Evolutionary conservation across 768 basidiomycete species (phyloP).

Genomic region (Pleurotus tuber-regium): DNA sequence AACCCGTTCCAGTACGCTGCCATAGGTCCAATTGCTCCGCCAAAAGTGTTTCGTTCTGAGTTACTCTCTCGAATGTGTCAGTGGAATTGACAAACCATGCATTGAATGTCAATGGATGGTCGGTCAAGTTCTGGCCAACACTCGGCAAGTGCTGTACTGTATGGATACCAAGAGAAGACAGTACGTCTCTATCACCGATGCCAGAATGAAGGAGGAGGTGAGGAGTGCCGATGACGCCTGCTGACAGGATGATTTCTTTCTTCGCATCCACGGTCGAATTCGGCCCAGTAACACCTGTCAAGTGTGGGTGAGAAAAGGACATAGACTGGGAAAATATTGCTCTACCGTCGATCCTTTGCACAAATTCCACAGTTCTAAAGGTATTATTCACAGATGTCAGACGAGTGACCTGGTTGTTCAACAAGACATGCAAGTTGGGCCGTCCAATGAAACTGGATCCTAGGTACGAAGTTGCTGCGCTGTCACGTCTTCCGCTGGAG

Average conservation of each 20-base stretch:
- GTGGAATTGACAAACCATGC: constrained; percentile 8
- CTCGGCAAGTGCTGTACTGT: constrained; percentile 43
- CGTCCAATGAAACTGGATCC: constrained; percentile 23
- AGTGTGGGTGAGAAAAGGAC: no score
- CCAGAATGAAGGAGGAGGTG: constrained; percentile 50
- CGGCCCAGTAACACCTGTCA: constrained; percentile 23
- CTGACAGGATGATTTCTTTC: constrained; percentile 56
- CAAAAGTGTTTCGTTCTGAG: constrained; percentile 12
- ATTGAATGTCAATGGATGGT: not conserved
- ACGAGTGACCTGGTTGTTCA: constrained; percentile 52
- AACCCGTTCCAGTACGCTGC: constrained; percentile 17
- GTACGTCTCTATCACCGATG: constrained; percentile 47
- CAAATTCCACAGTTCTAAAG: constrained; percentile 49
- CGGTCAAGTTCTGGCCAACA: constrained; percentile 2
- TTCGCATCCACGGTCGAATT: constrained; percentile 45
- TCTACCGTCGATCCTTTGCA: no score
- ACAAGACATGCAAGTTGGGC: constrained; percentile 55
- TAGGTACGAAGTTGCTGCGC: constrained; percentile 24
- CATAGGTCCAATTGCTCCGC: constrained; percentile 16
- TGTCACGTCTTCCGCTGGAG: constrained; percentile 17
- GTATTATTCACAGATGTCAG: constrained; percentile 31
- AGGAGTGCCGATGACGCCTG: constrained; percentile 51
- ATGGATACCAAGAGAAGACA: constrained; percentile 38
- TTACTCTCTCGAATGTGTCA: constrained; percentile 15
- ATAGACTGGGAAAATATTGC: no score